Evolutionary conservation across 768 basidiomycete species (phyloP).

Genomic region (Calocybe cyanea): DNA sequence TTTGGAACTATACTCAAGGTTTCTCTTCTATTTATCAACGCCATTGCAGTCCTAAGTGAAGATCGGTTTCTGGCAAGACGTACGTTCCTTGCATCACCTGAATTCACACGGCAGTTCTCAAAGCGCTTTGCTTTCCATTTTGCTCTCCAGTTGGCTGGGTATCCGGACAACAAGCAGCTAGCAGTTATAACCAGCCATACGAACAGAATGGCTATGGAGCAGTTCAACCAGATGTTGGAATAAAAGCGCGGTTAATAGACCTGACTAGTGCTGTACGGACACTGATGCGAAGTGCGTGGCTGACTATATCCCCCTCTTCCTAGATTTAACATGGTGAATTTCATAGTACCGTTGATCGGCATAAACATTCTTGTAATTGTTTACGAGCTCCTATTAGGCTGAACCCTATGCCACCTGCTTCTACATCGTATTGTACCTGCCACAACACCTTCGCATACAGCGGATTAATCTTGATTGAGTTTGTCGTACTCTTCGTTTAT

Average conservation of each 20-base stretch:
- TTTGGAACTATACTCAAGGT: constrained; percentile 84
- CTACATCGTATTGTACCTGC: neutral
- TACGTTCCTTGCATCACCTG: constrained; percentile 34
- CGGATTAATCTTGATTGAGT: constrained; percentile 40
- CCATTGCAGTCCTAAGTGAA: constrained; percentile 92
- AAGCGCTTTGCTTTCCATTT: constrained; percentile 15
- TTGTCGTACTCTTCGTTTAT: constrained; percentile 71
- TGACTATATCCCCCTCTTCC: constrained; percentile 12
- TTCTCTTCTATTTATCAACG: constrained; percentile 84
- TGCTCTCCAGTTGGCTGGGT: constrained; percentile 75
- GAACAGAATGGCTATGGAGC: constrained; percentile 60
- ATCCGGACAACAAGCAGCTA: constrained; percentile 56
- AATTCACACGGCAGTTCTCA: neutral
- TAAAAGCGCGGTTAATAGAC: constrained; percentile 86
- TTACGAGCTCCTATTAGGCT: constrained; percentile 76
- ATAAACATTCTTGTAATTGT: constrained; percentile 84
- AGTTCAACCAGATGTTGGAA: constrained; percentile 54
- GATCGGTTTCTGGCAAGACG: constrained; percentile 93
- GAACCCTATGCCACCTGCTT: constrained; percentile 9
- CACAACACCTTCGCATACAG: neutral
- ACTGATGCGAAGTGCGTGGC: constrained; percentile 88
- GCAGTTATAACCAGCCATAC: constrained; percentile 61
- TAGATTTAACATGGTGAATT: neutral
- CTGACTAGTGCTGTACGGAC: constrained; percentile 95
- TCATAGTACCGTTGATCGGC: constrained; percentile 84